phyloP scores from a whole-genome alignment of 768 basidiomycete genomes.

The Collybia sp. region DNA sequence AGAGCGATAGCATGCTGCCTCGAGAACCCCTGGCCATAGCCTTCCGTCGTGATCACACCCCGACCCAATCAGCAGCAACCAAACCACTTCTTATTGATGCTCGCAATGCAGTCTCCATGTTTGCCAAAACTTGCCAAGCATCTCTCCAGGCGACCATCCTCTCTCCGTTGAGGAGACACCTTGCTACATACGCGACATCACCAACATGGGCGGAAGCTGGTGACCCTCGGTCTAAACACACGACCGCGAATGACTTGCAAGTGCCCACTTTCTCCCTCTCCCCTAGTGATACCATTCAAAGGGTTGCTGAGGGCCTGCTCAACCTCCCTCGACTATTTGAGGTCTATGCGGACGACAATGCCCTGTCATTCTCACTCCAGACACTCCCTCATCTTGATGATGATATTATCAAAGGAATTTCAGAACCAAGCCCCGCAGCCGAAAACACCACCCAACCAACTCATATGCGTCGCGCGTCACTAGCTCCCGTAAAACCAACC shows the following conservation, averaged over 20 bases:
- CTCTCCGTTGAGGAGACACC: slow-evolving; percentile 71
- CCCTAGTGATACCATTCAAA: slow-evolving; percentile 83
- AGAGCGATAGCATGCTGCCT: slow-evolving; percentile 28
- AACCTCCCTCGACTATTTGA: slow-evolving; percentile 93
- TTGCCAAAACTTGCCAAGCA: slow-evolving; percentile 71
- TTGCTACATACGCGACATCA: slow-evolving; percentile 64
- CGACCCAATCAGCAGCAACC: slow-evolving; percentile 24
- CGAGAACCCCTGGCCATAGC: too few species aligned
- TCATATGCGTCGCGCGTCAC: slow-evolving; percentile 38
- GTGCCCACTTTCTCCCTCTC: slow-evolving; percentile 93
- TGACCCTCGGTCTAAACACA: slow-evolving; percentile 42
- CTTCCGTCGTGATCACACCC: slow-evolving; percentile 14
- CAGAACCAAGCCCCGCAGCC: slow-evolving; percentile 29
- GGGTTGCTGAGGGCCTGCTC: slow-evolving; percentile 89
- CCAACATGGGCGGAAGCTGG: slow-evolving; percentile 59
- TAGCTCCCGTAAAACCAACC: slow-evolving; percentile 27
- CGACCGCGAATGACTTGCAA: slow-evolving; percentile 49
- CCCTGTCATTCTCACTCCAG: slow-evolving; percentile 81
- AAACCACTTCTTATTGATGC: slow-evolving; percentile 49
- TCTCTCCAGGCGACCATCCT: slow-evolving; percentile 82
- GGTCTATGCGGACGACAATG: slow-evolving; percentile 90
- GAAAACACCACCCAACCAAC: slow-evolving; percentile 24
- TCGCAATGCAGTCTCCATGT: slow-evolving; percentile 49
- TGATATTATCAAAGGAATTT: slow-evolving; percentile 43
- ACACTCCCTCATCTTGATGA: slow-evolving; percentile 70